These are phyloP conservation scores for Myxozyma kluyveri DNA, from an alignment of 805 yeast species.

Conservation along the genomic window DNA sequence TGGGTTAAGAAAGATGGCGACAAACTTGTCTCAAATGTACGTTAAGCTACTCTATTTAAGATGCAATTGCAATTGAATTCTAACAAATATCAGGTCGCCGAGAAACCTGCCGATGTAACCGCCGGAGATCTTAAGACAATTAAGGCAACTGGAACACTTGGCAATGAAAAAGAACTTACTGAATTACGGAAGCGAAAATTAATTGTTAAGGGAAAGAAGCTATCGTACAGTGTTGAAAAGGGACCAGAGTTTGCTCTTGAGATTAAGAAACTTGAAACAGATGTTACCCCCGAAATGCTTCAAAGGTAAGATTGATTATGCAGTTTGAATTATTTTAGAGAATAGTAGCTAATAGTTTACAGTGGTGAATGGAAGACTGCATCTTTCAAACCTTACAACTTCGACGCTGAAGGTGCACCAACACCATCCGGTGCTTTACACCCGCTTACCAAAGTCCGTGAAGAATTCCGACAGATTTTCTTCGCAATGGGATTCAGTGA, in stretches of 20 bases:
- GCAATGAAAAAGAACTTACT: constrained; percentile 61
- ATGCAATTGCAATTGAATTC: not conserved
- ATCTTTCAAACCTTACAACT: constrained; percentile 91
- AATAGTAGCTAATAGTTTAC: constrained; percentile 24
- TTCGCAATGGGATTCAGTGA: constrained; percentile 97
- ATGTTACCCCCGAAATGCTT: constrained; percentile 91
- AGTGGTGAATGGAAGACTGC: constrained; percentile 77
- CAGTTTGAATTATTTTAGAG: not conserved
- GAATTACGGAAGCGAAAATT: constrained; percentile 96
- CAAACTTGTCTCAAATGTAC: constrained; percentile 55
- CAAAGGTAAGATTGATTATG: constrained; percentile 32
- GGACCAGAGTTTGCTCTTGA: constrained; percentile 82
- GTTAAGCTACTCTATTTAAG: not conserved
- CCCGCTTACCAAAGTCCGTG: constrained; percentile 94
- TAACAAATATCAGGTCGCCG: constrained; percentile 31
- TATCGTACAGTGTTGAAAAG: constrained; percentile 73
- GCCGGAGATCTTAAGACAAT: constrained; percentile 62
- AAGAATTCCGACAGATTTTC: constrained; percentile 96
- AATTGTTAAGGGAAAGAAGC: constrained; percentile 58
- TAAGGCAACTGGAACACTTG: constrained; percentile 52
- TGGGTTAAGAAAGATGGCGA: constrained; percentile 93
- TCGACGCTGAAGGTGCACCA: constrained; percentile 86
- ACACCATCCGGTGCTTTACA: constrained; percentile 92
- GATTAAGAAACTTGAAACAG: constrained; percentile 82
- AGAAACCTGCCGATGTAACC: constrained; percentile 63